Evolutionary conservation across 2,329 filamentous ascomycete genomes (phyloP), one percentile per base, ranked within the genome.

Genomic region (Colletotrichum gigasporum): DNA sequence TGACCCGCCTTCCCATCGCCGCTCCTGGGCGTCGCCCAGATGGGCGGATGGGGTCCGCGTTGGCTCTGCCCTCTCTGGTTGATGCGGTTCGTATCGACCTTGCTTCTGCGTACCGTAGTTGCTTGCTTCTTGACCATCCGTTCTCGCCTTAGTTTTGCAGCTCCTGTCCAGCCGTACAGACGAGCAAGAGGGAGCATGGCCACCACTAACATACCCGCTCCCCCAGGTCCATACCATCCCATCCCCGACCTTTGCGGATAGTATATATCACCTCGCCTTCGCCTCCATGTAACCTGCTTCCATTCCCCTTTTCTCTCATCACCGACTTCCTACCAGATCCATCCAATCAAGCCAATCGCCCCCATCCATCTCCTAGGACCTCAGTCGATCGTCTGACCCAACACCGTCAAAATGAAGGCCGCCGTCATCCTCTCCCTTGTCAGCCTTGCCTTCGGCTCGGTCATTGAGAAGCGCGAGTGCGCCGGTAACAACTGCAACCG

Each of bases 401-500:
- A 11, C 56, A 59, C 63, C 56, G 66, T 71, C 73, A 78, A 72
- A 50, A 81, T 82, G 80, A 81, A 82, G 76, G 71, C 75, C 72
- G 69, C 74, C 69, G 71, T 74, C 66, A 68, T 78, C 68, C 74
- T 80, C 47, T 76, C 75, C 45, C 69, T 80, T 59, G 75, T 73
- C 65, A 75, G 74, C 65, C 69, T 75, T 54, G 78, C 75, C 68
- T 68, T 77, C 50, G 78, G 76, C 58, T 70, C 71, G 69, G 71
- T 74, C 56, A 61, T 80, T 32, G 73, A 78, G 60, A 68, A 70
- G 67, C 78, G 78, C 63, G 69, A 66, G 61, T 80, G 77, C 71
- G 67, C 72, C 65, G 78, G 75, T 69, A 79, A 83, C 76, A 82
- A 82, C 76, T 83, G 80, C 75, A 79, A 79, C 73, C 78, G 79